Conservation (phyloP, 2,329 filamentous ascomycete genomes). For the Ascochyta clinopodiicola region DNA sequence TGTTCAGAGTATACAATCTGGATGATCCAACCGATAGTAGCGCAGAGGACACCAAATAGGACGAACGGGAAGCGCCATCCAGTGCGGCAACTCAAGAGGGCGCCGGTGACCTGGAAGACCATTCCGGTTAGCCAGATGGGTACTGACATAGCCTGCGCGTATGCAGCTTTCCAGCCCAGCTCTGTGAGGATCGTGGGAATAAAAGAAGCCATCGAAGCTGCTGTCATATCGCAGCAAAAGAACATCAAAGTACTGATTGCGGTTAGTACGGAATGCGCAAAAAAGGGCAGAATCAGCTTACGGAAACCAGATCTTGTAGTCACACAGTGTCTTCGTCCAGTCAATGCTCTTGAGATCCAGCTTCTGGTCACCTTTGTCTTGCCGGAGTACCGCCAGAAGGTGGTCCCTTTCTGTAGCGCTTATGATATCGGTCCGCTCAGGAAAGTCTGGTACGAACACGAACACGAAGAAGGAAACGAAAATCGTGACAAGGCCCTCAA, state of each 20-base stretch:
- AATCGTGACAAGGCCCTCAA: conserved; percentile 63
- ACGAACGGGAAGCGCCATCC: conserved; percentile 42
- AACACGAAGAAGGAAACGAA: conserved; percentile 57
- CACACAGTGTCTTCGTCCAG: conserved; percentile 55
- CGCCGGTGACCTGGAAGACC: conserved; percentile 31
- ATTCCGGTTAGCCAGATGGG: conserved; percentile 44
- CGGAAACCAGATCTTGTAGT: conserved; percentile 64
- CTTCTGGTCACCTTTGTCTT: conserved; percentile 55
- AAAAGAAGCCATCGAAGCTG: conserved; percentile 40
- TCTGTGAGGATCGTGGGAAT: conserved; percentile 45
- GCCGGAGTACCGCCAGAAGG: conserved; percentile 56
- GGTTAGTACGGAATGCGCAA: conserved; percentile 8
- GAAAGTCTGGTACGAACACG: conserved; percentile 61
- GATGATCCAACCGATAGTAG: conserved; percentile 59
- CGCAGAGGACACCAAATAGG: conserved; percentile 42
- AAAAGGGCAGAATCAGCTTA: conserved; percentile 55
- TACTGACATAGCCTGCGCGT: conserved; percentile 44
- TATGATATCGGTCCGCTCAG: conserved; percentile 58
- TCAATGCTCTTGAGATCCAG: conserved; percentile 57
- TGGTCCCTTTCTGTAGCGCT: conserved; percentile 58
- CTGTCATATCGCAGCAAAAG: conserved; percentile 46
- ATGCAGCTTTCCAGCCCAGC: conserved; percentile 41
- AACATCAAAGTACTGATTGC: conserved; percentile 36
- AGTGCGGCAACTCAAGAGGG: conserved; percentile 33
- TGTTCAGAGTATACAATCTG: conserved; percentile 51